A percentile compares a stretch with the other conserved stretches of the same genome.
Conservation (phyloP, 768 basidiomycete genomes). For the Neoboletus subvelutipes region DNA sequence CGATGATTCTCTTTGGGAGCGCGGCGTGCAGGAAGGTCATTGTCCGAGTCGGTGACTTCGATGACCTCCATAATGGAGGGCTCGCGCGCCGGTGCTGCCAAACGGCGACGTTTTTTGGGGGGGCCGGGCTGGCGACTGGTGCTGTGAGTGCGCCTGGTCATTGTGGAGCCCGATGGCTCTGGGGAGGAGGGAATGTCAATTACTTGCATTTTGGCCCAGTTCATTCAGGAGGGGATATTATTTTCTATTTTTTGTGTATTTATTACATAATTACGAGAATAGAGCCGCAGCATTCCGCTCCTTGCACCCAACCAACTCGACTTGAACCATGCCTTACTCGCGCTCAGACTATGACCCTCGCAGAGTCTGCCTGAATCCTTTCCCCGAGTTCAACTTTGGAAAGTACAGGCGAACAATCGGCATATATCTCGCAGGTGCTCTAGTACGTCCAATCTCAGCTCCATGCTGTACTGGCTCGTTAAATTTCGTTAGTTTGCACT, state of each 20-base stretch:
- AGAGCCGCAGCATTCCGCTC: neutral
- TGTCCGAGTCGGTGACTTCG: slow-evolving; percentile 53
- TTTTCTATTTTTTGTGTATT: neutral
- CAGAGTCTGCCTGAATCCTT: slow-evolving; percentile 83
- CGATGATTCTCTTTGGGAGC: neutral
- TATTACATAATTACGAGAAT: slow-evolving; percentile 20
- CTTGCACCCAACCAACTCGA: neutral
- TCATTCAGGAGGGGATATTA: neutral
- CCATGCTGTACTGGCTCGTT: neutral
- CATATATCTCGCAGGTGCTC: slow-evolving; percentile 87
- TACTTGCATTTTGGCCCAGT: slow-evolving; percentile 21
- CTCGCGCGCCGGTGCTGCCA: slow-evolving; percentile 1
- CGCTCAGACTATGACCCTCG: slow-evolving; percentile 81
- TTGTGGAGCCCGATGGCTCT: slow-evolving; percentile 13
- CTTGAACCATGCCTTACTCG: slow-evolving; percentile 47
- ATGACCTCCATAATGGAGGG: slow-evolving; percentile 36
- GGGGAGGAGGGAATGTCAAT: slow-evolving; percentile 30
- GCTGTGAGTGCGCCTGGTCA: slow-evolving; percentile 18
- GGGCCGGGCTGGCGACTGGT: slow-evolving; percentile 22
- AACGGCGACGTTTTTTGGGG: slow-evolving; percentile 14
- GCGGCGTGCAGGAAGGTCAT: slow-evolving; percentile 26
- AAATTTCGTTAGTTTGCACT: slow-evolving; percentile 70
- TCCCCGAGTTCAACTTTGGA: slow-evolving; percentile 73
- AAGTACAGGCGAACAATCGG: slow-evolving; percentile 81
- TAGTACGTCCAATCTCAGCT: slow-evolving; percentile 59